Evolutionary conservation across 169 alveolate species (phyloP).

Genomic region (Ichthyophthirius multifiliis): DNA sequence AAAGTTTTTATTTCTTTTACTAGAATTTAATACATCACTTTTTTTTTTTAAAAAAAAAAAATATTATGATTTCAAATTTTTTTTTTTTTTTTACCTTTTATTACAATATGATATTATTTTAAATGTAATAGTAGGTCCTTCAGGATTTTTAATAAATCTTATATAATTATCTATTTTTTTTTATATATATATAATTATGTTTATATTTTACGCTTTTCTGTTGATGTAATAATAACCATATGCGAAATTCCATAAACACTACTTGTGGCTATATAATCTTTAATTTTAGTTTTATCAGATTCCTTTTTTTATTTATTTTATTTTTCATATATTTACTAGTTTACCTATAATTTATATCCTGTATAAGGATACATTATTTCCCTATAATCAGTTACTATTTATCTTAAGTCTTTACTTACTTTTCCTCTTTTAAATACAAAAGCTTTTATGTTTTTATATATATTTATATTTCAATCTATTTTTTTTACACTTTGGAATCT

Average conservation of each 20-base stretch:
- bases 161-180: constrained; percentile 48
- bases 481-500: constrained; percentile 21
- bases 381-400: constrained; percentile 68
- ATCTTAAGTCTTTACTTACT: constrained; percentile 49
- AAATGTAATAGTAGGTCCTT: constrained; percentile 85
- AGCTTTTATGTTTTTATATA: constrained; percentile 36
- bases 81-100: constrained; percentile 8
- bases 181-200: not conserved
- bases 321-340: not conserved
- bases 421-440: constrained; percentile 81
- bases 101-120: constrained; percentile 63
- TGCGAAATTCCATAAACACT: constrained; percentile 76
- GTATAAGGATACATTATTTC: constrained; percentile 83
- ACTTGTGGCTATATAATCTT: constrained; percentile 75
- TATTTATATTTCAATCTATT: not conserved
- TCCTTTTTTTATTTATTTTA: not conserved
- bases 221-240: constrained; percentile 73
- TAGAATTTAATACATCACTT: constrained; percentile 52
- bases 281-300: constrained; percentile 64
- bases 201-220: constrained; percentile 52
- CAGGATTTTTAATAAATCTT: constrained; percentile 77
- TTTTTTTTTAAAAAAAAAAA: not conserved
- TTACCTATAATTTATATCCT: constrained; percentile 68
- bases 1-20: constrained; percentile 50
- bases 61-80: no score